Conservation (phyloP, 2,329 filamentous ascomycete species). For the Colletotrichum costaricense region DNA sequence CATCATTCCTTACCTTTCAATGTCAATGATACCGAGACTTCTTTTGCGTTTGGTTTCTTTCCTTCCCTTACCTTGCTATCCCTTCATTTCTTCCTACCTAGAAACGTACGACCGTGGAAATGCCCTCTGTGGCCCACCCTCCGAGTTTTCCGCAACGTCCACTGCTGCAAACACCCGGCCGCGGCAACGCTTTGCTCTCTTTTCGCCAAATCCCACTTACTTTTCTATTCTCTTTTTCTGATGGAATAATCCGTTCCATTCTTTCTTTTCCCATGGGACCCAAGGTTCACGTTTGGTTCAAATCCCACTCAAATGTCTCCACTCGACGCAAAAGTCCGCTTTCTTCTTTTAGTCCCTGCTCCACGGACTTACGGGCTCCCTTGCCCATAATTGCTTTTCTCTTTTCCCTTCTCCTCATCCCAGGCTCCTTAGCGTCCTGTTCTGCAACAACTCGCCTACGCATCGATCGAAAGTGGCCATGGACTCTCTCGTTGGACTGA, state of each 20-base stretch:
- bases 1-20: background rate
- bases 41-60: constrained; percentile 1
- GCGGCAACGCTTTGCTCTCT: background rate
- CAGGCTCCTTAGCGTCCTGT: constrained; percentile 25
- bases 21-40: background rate
- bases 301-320: background rate
- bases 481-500: background rate
- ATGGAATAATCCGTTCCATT: constrained; percentile 4
- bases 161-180: background rate
- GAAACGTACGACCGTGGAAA: background rate
- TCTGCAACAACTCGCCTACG: constrained; percentile 31
- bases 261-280: constrained; percentile 19
- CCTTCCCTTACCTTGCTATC: background rate
- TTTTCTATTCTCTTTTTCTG: background rate
- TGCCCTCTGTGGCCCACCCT: background rate
- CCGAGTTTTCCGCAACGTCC: background rate
- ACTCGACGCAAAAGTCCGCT: constrained; percentile 11
- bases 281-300: constrained; percentile 18
- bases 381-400: constrained; percentile 17
- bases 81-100: background rate
- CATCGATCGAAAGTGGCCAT: constrained; percentile 8
- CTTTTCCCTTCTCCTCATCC: background rate
- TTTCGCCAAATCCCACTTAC: background rate
- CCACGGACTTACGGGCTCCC: background rate
- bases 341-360: constrained; percentile 23